Evolutionary conservation across 1,284 basidiomycete species (phyloP).

Genomic region (Agaricales sp.): DNA sequence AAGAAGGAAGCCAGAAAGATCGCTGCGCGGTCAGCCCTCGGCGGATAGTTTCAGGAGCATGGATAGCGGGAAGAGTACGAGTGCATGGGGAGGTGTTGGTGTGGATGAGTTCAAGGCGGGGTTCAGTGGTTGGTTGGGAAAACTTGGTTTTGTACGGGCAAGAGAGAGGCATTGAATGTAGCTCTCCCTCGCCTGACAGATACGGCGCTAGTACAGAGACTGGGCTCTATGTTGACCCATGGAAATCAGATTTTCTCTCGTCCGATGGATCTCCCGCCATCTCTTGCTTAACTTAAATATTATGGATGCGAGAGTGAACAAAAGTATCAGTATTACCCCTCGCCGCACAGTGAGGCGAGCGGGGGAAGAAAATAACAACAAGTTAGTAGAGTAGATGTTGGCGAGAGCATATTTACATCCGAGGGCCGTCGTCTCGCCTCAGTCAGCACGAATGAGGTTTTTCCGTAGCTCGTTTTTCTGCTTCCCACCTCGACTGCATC

Average conservation of each 20-base stretch:
- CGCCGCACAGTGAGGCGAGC: background rate
- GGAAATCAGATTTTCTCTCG: background rate
- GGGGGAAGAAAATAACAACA: background rate
- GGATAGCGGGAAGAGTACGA: background rate
- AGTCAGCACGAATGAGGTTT: background rate
- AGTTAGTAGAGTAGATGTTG: no score
- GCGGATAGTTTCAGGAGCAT: background rate
- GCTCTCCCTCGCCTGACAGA: background rate
- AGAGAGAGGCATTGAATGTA: background rate
- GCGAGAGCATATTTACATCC: background rate
- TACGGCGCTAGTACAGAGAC: background rate
- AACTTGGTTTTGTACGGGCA: background rate
- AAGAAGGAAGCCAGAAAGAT: background rate
- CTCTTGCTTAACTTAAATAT: no score
- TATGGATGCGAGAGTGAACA: no score
- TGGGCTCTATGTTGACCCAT: background rate
- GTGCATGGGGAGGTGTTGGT: background rate
- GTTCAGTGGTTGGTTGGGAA: background rate
- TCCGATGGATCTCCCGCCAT: no score
- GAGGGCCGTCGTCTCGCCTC: background rate
- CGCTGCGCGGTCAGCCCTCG: background rate
- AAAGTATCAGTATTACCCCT: background rate
- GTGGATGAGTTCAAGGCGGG: background rate
- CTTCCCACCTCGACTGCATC: constrained; percentile 62
- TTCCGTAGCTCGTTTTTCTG: constrained; percentile 29